Evolutionary conservation across 139 green algal genomes (phyloP), one percentile per base, ranked within the genome.

Genomic region (Edaphochlamys debaryana): DNA sequence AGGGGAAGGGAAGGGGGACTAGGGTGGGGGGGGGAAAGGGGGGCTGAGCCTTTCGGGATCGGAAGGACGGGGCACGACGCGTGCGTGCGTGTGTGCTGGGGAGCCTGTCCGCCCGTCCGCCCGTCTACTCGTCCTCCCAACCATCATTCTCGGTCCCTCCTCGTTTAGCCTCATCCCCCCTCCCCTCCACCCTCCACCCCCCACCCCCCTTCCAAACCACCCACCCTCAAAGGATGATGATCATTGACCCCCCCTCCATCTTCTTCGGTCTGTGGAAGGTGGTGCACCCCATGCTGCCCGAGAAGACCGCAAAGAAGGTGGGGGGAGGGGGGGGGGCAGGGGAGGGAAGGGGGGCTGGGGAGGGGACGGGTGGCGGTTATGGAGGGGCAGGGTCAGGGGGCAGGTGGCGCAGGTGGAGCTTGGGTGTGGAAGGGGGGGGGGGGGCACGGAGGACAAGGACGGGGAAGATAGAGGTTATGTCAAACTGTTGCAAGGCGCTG

Each of bases 281-380:
- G 36, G 63, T 87, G 37, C 70, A 82, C n/a, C 82, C 82, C 4
- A 19, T 87, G 71, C 82, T 87, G 34, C 82, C 82, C 6, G 37
- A 76, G 42, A 82, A 82, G 63, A 87, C 82, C 2, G 69, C 71
- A 29, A n/a, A 75, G 9, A 87, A 87, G 62, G 79, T 86, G 19
- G 8, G 41, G 23, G 4, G 63, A 66, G 48, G 13, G 72, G n/a
- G 69, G 76, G 34, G 68, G 52, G 9, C 60, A 68, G 32, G 25
- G 29, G n/a, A 4, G 7, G 32, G 41, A 8, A 9, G 17, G 41
- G 30, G 2, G 7, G 23, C 11, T 4, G 70, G 6, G 41, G 27
- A 4, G 17, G 25, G 17, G 23, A 29, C 3, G 42, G 42, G 42
- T 5, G 4, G 29, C 17, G 29, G 36, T n/a, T 11, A 17, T n/a